Evolutionary conservation across 306 rosid genomes (phyloP), one percentile per base, ranked within the genome.

Genomic region (Glycine latifolia): DNA sequence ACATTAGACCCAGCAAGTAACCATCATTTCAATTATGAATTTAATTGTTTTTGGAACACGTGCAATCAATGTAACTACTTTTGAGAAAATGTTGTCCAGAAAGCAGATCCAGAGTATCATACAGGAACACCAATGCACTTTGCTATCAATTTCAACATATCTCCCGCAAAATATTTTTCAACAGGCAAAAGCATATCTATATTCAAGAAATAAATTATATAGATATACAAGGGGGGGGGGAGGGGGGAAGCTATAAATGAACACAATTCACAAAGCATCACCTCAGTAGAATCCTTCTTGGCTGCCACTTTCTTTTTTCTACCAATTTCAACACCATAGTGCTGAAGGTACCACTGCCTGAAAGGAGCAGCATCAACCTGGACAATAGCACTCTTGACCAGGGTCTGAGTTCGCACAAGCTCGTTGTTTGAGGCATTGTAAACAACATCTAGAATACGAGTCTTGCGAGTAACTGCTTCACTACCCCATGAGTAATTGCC

Each of bases 311-410:
- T 89, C 87, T 89, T 89, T 35, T 86, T 89, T 73, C 87, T 82
- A 0, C 91, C 89, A 73, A 89, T 44, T 3, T 89, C 91, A 76
- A 89, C 85, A 66, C 89, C 91, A 76, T 89, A 89, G 55, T 89
- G 91, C 65, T 89, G 91, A 63, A 89, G 89, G 80, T 89, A 89
- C 91, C 91, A 89, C 71, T 86, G 91, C 87, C 84, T 89, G 60
- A 89, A 89, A 14, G 91, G 91, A 3, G 89, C 88, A 59, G 88
- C 91, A 89, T 89, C 91, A 11, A 89, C 89, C 39, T 89, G 89
- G 9, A 89, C 89, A 72, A 89, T 89, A 52, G 91, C 91, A 84
- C 89, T n/a, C 67, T 79, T 86, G 67, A 89, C 91, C 31, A 86
- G 72, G 16, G 91, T 89, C 75, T 89, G 91, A 54, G 91, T 89